Conservation (phyloP, 192 early-diverging fungal species). For the Spinellus fusiger region DNA sequence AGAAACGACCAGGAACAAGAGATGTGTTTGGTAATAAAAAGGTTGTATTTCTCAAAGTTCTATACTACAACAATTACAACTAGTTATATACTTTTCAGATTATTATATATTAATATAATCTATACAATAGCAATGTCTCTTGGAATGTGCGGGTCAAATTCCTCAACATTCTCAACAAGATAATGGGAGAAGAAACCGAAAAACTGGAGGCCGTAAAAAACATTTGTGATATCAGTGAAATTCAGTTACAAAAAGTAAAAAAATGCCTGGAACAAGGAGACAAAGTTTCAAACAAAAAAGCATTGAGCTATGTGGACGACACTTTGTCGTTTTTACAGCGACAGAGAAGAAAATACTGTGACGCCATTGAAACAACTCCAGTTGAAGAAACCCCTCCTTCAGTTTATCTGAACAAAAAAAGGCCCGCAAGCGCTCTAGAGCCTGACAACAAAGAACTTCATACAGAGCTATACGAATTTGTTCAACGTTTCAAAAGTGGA, state of each 20-base stretch:
- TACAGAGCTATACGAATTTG: slow-evolving; percentile 2
- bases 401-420: slow-evolving; percentile 7
- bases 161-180: no score
- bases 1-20: no score
- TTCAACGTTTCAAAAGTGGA: not conserved
- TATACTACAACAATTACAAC: no score
- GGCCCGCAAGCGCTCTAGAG: not conserved
- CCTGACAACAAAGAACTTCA: not conserved
- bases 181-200: slow-evolving; percentile 4
- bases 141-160: no score
- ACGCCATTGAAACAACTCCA: not conserved
- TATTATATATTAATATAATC: no score
- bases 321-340: not conserved
- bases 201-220: not conserved
- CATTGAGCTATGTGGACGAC: slow-evolving; percentile 4
- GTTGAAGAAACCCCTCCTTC: slow-evolving; percentile 8
- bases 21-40: no score
- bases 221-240: slow-evolving; percentile 2
- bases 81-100: no score
- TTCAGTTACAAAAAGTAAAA: slow-evolving; percentile 5
- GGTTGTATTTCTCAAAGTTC: no score
- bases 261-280: slow-evolving; percentile 3
- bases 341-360: slow-evolving; percentile 6
- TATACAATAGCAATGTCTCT: no score
- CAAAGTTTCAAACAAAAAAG: not conserved